Conservation (phyloP, 257 asterid genomes). For the Gentiana dahurica region DNA sequence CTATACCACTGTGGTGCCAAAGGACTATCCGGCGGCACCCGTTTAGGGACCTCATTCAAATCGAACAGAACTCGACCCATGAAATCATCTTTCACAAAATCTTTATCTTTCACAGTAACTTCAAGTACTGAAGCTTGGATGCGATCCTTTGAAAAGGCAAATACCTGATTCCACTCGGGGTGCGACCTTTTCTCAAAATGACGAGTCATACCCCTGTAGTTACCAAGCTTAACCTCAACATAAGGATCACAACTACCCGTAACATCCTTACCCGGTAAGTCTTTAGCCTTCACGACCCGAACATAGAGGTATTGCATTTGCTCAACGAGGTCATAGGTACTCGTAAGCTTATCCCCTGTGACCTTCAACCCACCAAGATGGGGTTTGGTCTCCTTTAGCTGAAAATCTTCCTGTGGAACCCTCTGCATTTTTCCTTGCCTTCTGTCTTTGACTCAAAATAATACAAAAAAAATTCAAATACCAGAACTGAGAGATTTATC, state of each 20-base stretch:
- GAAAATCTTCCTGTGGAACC: constrained; percentile 34
- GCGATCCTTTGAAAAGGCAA: constrained; percentile 43
- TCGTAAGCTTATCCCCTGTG: constrained; percentile 40
- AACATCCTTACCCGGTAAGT: constrained; percentile 36
- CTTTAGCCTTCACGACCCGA: constrained; percentile 39
- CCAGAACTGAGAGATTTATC: background rate
- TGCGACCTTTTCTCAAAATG: constrained; percentile 37
- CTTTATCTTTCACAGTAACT: constrained; percentile 37
- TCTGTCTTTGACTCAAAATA: background rate
- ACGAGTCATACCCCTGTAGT: constrained; percentile 38
- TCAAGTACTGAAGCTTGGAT: constrained; percentile 39
- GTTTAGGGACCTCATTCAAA: constrained; percentile 37
- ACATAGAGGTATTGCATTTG: constrained; percentile 47
- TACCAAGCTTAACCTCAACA: constrained; percentile 43
- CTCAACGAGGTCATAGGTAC: constrained; percentile 49
- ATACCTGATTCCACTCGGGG: constrained; percentile 45
- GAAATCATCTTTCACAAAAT: constrained; percentile 33
- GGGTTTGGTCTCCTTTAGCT: constrained; percentile 43
- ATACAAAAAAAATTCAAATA: constrained; percentile 3
- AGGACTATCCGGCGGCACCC: constrained; percentile 53
- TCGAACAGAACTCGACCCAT: constrained; percentile 37
- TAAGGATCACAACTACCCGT: constrained; percentile 45
- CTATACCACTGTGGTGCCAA: constrained; percentile 49
- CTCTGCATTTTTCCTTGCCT: constrained; percentile 24
- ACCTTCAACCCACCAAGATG: constrained; percentile 38